These are phyloP conservation scores for Lactifluus subvellereus DNA, from an alignment of 768 basidiomycete genomes.

Conservation along the genomic window DNA sequence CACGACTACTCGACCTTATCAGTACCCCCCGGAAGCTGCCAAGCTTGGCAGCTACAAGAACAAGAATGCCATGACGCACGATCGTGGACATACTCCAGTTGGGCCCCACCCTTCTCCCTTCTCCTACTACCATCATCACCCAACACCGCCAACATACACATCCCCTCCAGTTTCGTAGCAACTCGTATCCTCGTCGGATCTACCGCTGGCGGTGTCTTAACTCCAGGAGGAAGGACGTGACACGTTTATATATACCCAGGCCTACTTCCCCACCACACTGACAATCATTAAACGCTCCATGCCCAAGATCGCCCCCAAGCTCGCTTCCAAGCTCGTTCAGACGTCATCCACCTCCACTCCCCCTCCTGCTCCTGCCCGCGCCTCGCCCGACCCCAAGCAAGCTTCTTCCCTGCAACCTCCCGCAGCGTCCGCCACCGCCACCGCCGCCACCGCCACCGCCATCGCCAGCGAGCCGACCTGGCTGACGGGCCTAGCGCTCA, in stretches of 20 bases:
- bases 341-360: neutral
- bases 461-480: slow-evolving; percentile 3
- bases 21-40: slow-evolving; percentile 3
- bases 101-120: neutral
- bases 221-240: neutral
- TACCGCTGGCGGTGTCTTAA: slow-evolving; percentile 21
- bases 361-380: neutral
- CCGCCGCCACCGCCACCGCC: neutral
- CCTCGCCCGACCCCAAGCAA: neutral
- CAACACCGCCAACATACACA: neutral
- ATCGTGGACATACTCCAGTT: neutral
- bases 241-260: neutral
- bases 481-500: slow-evolving; percentile 15
- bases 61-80: slow-evolving; percentile 8
- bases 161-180: neutral
- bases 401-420: neutral
- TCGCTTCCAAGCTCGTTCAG: slow-evolving; percentile 14
- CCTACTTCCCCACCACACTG: neutral
- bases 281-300: neutral
- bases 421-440: neutral
- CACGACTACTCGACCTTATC: slow-evolving; percentile 7
- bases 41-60: neutral
- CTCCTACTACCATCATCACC: neutral
- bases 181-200: slow-evolving; percentile 18
- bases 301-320: slow-evolving; percentile 12